phyloP scores from a whole-genome alignment of 139 green algal species.

The Picochlorum sp. region DNA sequence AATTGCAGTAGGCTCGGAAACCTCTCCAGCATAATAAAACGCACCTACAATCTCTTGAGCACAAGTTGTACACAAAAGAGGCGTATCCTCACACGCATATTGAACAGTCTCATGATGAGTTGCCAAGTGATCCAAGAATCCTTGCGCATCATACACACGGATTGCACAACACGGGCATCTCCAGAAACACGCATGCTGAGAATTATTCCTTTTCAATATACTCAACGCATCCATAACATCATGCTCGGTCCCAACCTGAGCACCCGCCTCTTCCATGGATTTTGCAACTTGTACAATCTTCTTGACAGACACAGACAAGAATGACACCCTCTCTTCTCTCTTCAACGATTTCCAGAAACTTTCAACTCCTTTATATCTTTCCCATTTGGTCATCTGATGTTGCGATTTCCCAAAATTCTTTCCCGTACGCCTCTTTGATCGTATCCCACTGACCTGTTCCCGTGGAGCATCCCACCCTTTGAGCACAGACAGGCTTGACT shows the following conservation, averaged over 20 bases:
- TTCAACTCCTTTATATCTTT: conserved; percentile 19
- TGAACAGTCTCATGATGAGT: conserved; percentile 28
- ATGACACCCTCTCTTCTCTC: not conserved
- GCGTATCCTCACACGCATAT: conserved; percentile 9
- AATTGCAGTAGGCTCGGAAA: conserved; percentile 13
- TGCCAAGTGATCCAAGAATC: conserved; percentile 20
- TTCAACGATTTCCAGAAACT: conserved; percentile 19
- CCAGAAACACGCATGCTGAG: conserved; percentile 18
- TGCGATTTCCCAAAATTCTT: not conserved
- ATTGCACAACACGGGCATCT: conserved; percentile 26
- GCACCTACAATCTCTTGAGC: conserved; percentile 23
- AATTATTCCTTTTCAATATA: conserved; percentile 17
- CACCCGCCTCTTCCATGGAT: conserved; percentile 13
- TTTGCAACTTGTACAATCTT: conserved; percentile 19
- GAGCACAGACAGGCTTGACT: conserved; percentile 22
- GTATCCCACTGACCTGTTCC: not conserved
- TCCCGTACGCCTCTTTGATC: not conserved
- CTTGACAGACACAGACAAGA: conserved; percentile 12
- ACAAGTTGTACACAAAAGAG: conserved; percentile 23
- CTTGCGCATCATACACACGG: conserved; percentile 5
- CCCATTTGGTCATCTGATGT: conserved; percentile 9
- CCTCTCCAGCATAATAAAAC: conserved; percentile 24
- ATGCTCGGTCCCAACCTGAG: conserved; percentile 9
- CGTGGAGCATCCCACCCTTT: conserved; percentile 11
- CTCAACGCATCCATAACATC: conserved; percentile 7